Evolutionary conservation across 2,329 filamentous ascomycete genomes (phyloP).

Genomic region (Colletotrichum filicis): DNA sequence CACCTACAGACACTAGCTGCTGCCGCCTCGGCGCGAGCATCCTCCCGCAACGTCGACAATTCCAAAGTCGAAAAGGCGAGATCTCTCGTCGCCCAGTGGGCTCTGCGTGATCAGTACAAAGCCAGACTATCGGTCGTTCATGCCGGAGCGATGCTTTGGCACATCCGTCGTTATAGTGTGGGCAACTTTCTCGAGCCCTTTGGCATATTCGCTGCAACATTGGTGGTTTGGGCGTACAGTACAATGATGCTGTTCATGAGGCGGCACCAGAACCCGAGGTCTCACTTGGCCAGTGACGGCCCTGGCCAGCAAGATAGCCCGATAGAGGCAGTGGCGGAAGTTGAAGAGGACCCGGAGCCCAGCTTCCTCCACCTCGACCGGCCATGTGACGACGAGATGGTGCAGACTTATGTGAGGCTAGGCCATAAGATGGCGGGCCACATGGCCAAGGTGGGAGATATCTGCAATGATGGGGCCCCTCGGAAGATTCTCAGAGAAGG

Average conservation of each 20-base stretch:
- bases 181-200: conserved; percentile 52
- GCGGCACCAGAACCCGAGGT: not conserved
- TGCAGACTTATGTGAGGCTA: conserved; percentile 64
- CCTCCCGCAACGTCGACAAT: not conserved
- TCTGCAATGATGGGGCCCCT: conserved; percentile 43
- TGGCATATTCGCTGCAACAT: conserved; percentile 49
- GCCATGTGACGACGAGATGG: conserved; percentile 67
- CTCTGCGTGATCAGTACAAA: conserved; percentile 51
- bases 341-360: conserved; percentile 39
- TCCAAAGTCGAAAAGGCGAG: conserved; percentile 4
- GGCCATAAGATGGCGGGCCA: conserved; percentile 60
- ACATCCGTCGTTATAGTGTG: conserved; percentile 55
- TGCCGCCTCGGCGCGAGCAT: conserved; percentile 30
- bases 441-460: conserved; percentile 63
- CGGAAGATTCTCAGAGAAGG: conserved; percentile 38
- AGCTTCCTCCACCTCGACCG: conserved; percentile 64
- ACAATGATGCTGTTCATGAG: conserved; percentile 25
- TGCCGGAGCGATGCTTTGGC: conserved; percentile 57
- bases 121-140: conserved; percentile 56
- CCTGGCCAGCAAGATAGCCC: not conserved
- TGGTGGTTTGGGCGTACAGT: conserved; percentile 53
- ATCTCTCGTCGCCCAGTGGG: conserved; percentile 31
- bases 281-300: conserved; percentile 10
- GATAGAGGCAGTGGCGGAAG: not conserved
- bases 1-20: conserved; percentile 53